A percentile compares a stretch with the other conserved stretches of the same genome.
Conservation (phyloP, 1,284 basidiomycete species). For the Uromyces viciae-fabae region DNA sequence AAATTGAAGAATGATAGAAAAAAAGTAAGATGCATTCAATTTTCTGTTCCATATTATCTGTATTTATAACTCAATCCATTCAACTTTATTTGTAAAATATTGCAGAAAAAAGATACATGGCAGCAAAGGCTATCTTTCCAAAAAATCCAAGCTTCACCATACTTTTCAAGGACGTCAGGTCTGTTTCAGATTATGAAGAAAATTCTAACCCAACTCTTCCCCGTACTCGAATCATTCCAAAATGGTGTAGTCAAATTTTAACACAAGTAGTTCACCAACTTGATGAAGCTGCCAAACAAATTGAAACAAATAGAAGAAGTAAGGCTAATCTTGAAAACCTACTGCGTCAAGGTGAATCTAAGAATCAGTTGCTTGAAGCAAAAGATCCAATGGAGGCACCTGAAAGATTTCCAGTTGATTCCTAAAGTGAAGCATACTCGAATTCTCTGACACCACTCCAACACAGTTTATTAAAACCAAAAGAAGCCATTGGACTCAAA, state of each 20-base stretch:
- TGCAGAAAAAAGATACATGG: background rate
- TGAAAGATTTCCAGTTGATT: background rate
- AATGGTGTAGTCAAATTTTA: background rate
- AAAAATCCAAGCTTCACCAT: background rate
- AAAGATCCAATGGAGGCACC: slow-evolving; percentile 7
- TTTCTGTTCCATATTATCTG: background rate
- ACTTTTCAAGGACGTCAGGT: background rate
- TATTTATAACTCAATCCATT: background rate
- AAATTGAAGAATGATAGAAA: background rate
- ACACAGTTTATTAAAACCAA: background rate
- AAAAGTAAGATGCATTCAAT: slow-evolving; percentile 3
- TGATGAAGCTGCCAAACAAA: slow-evolving; percentile 10
- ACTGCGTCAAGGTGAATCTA: background rate
- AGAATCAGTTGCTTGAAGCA: background rate
- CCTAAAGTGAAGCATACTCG: background rate
- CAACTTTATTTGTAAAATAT: background rate
- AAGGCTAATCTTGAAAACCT: background rate
- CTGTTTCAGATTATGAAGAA: slow-evolving; percentile 7
- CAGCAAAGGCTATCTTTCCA: background rate
- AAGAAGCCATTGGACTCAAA: background rate
- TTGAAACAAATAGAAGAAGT: background rate
- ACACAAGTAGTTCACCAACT: slow-evolving; percentile 1
- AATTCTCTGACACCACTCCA: background rate
- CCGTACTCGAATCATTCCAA: background rate
- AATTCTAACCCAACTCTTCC: background rate